Evolutionary conservation across 1,139 yeast species (phyloP), one percentile per base, ranked within the genome.

Genomic region (Arxiozyma heterogenica): DNA sequence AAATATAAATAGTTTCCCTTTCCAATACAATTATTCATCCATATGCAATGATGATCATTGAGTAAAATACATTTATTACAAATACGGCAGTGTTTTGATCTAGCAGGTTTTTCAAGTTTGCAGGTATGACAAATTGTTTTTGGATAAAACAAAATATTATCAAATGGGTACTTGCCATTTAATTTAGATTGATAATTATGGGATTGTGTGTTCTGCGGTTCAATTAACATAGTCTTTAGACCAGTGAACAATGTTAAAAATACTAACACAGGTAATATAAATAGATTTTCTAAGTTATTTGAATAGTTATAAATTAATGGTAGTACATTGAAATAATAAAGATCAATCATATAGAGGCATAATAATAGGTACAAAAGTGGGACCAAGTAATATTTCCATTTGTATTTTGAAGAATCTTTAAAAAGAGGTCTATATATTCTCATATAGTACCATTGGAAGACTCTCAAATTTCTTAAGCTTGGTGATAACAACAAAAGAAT

Each of bases 1-100:
- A 93, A 93, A 78, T 83, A 87, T 48, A 79, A 73, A 69, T 82
- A 86, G 64, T 93, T 93, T 51, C 80, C 75, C 62, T 77, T 77
- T 0, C 97, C 98, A 39, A 93, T 79, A 69, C 98, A 93, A 64
- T 87, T 90, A 71, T 91, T 91, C 55, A 91, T 72, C 96, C 97
- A 93, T n/a, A 89, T 71, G 66, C 98, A 93, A 70, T 93, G 98
- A 66, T 93, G 98, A 67, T 93, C 98, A 61, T 78, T 82, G 57
- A 85, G 66, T 41, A 83, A 72, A 4, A 85, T 74, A 66, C 98
- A 93, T 27, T 69, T 62, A 51, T 77, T 75, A 68, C 98, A 93
- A 15, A 78, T 74, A 3, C 84, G 76, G 66, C 98, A 93, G 69
- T 93, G 98, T 64, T 88, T 90, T 12, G 95, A 86, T 49, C 98